Percentiles rank a stretch among this genome's conserved stretches.
Conservation (phyloP, 2,329 filamentous ascomycete species). For the Sporothrix dimorphospora region DNA sequence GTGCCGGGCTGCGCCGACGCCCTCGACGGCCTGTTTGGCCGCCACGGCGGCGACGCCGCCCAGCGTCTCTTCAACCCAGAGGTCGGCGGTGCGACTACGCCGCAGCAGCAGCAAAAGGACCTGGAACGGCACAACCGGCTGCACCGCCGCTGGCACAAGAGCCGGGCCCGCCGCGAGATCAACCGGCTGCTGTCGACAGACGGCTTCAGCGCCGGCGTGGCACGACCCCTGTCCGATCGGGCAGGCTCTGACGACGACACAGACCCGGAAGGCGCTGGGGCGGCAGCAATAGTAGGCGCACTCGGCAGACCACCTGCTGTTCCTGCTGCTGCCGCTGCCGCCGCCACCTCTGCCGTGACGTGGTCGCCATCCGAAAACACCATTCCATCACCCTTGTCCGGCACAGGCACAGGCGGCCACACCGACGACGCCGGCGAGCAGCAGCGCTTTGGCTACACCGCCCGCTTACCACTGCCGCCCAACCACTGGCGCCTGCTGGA, state of each 20-base stretch:
- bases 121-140: slow-evolving; percentile 57
- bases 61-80: slow-evolving; percentile 23
- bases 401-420: not conserved
- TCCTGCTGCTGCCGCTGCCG: too few species aligned
- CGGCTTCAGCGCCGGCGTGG: slow-evolving; percentile 35
- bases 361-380: slow-evolving; percentile 43
- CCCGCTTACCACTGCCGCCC: slow-evolving; percentile 46
- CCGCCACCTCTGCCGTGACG: slow-evolving; percentile 35
- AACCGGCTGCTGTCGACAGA: slow-evolving; percentile 61
- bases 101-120: slow-evolving; percentile 32
- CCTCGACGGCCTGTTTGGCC: slow-evolving; percentile 57
- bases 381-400: not conserved
- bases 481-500: slow-evolving; percentile 67
- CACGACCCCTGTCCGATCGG: not conserved
- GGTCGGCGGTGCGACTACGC: not conserved
- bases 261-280: not conserved
- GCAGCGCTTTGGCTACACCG: too few species aligned
- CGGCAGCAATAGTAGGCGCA: too few species aligned
- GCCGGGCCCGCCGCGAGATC: slow-evolving; percentile 63
- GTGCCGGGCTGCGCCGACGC: slow-evolving; percentile 62
- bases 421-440: not conserved
- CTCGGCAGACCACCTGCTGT: too few species aligned
- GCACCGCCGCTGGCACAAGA: slow-evolving; percentile 65
- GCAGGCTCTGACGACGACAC: slow-evolving; percentile 10
- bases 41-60: slow-evolving; percentile 42